phyloP scores from a whole-genome alignment of 108 stramenopile species.

The Cyclotella sp. region DNA sequence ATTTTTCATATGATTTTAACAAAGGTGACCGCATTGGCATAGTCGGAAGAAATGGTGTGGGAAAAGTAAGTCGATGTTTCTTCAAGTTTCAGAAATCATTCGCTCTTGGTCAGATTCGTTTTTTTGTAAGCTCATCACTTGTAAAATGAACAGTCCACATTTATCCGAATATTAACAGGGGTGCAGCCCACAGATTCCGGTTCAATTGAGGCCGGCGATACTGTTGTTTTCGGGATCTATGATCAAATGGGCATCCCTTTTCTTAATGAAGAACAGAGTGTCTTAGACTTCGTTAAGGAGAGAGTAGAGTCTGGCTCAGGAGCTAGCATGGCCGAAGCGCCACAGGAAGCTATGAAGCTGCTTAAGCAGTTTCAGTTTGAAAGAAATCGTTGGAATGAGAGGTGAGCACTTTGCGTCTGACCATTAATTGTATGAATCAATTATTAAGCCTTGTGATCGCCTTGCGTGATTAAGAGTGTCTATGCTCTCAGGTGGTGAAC shows the following conservation, averaged over 20 bases:
- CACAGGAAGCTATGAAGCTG: slow-evolving; percentile 78
- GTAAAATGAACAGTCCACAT: slow-evolving; percentile 60
- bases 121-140: background rate
- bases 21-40: slow-evolving; percentile 82
- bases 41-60: slow-evolving; percentile 85
- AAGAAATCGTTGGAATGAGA: slow-evolving; percentile 70
- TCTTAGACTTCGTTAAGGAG: slow-evolving; percentile 79
- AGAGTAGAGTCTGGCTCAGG: slow-evolving; percentile 61
- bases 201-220: slow-evolving; percentile 74
- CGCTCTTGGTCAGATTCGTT: background rate
- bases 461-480: slow-evolving; percentile 46
- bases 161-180: slow-evolving; percentile 71
- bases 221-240: slow-evolving; percentile 82
- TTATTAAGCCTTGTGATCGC: background rate
- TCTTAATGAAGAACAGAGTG: slow-evolving; percentile 64
- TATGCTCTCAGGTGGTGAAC: slow-evolving; percentile 84
- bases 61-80: slow-evolving; percentile 38
- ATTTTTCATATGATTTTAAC: slow-evolving; percentile 85
- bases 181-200: slow-evolving; percentile 64
- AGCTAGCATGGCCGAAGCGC: slow-evolving; percentile 58
- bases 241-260: slow-evolving; percentile 84
- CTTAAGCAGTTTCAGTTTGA: slow-evolving; percentile 81
- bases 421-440: background rate
- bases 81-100: background rate
- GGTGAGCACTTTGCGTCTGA: slow-evolving; percentile 9